Conservation (phyloP, 164 flowering plant genomes). For the Piper betle region DNA sequence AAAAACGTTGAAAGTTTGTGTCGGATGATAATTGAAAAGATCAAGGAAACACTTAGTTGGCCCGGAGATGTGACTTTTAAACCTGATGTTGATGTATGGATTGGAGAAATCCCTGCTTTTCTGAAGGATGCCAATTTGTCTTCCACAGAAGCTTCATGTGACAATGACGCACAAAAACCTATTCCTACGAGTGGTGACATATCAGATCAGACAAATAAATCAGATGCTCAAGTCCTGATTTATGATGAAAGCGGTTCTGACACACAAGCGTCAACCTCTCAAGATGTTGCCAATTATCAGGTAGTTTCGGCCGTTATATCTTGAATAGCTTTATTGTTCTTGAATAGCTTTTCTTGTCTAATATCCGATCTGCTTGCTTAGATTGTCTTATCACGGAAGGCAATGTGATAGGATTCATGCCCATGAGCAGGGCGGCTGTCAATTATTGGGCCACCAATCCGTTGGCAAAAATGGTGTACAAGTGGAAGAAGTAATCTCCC, state of each 20-base stretch:
- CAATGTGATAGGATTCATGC: slow-evolving; percentile 62
- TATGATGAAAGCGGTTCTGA: slow-evolving; percentile 20
- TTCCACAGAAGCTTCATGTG: slow-evolving; percentile 9
- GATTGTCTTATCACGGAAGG: slow-evolving; percentile 63
- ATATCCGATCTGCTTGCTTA: slow-evolving; percentile 6
- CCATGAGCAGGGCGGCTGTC: slow-evolving; percentile 61
- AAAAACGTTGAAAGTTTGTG: slow-evolving; percentile 47
- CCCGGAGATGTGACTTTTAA: slow-evolving; percentile 37
- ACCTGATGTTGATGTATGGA: slow-evolving; percentile 50
- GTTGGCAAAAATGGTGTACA: slow-evolving; percentile 55
- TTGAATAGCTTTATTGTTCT: too few relatives aligned
- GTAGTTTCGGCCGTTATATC: slow-evolving; percentile 21
- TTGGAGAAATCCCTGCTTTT: slow-evolving; percentile 55
- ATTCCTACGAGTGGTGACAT: slow-evolving; percentile 5
- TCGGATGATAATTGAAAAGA: slow-evolving; percentile 32
- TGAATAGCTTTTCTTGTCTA: not conserved
- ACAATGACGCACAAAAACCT: slow-evolving; percentile 9
- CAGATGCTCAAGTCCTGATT: slow-evolving; percentile 1
- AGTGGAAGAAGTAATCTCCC: slow-evolving; percentile 55
- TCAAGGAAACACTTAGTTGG: slow-evolving; percentile 58
- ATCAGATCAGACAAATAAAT: slow-evolving; percentile 1
- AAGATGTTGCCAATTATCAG: slow-evolving; percentile 81
- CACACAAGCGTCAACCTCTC: slow-evolving; percentile 21
- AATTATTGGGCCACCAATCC: slow-evolving; percentile 79
- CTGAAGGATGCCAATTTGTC: slow-evolving; percentile 20